phyloP scores from a whole-genome alignment of 768 basidiomycete genomes.

The Jaapia argillacea region DNA sequence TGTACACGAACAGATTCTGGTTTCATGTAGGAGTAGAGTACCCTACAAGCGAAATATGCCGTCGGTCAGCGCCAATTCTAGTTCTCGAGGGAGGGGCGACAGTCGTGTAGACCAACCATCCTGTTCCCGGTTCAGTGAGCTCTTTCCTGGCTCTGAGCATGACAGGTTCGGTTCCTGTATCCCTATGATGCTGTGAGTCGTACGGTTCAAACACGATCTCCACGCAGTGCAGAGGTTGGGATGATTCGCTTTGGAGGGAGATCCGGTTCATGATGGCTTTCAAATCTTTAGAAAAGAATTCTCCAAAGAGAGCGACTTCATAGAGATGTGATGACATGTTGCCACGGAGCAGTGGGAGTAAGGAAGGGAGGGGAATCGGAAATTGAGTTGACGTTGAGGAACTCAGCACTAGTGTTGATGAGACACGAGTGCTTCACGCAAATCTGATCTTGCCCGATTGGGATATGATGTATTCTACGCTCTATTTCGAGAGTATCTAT shows the following conservation, averaged over 20 bases:
- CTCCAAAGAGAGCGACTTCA: constrained; percentile 76
- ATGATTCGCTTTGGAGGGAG: constrained; percentile 73
- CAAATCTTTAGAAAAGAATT: constrained; percentile 71
- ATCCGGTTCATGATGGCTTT: constrained; percentile 72
- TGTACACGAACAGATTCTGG: constrained; percentile 79
- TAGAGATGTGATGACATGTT: constrained; percentile 43
- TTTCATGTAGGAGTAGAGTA: constrained; percentile 71
- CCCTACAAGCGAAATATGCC: too few relatives aligned
- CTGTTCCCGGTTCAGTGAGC: constrained; percentile 45
- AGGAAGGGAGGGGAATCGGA: too few relatives aligned
- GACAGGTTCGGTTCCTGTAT: constrained; percentile 54
- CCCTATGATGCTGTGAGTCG: constrained; percentile 53
- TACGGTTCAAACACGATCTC: constrained; percentile 79
- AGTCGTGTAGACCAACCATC: constrained; percentile 48
- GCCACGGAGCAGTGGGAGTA: too few relatives aligned
- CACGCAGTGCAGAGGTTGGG: constrained; percentile 59
- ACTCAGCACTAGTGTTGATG: too few relatives aligned
- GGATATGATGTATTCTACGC: too few relatives aligned
- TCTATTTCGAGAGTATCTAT: too few relatives aligned
- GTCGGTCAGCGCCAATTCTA: too few relatives aligned
- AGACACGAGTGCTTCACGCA: too few relatives aligned
- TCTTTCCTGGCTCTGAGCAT: constrained; percentile 71
- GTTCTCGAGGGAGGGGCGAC: neutral
- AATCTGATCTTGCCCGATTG: too few relatives aligned
- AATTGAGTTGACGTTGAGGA: too few relatives aligned